phyloP scores from a whole-genome alignment of 176 grass and related monocot species.

The Saccharum spontaneum region DNA sequence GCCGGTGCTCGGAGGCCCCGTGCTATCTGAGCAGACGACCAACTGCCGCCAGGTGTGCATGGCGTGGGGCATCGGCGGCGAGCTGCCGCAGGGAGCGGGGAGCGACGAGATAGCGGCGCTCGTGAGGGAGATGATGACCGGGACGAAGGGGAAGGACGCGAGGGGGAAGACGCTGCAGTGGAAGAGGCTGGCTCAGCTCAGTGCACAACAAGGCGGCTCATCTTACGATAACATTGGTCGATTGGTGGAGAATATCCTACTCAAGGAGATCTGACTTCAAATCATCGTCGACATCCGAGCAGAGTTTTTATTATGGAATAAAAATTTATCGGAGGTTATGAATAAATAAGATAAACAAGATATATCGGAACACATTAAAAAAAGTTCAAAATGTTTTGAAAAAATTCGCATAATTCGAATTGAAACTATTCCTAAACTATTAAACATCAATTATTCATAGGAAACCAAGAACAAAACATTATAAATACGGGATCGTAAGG shows the following conservation, averaged over 20 bases:
- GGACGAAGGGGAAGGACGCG: constrained; percentile 6
- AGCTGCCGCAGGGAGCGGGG: neutral
- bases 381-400: too few species aligned
- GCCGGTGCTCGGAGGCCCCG: neutral
- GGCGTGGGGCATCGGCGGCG: constrained; percentile 30
- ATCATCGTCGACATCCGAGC: too few species aligned
- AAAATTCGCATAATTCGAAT: too few species aligned
- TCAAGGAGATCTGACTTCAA: neutral
- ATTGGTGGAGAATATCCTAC: neutral
- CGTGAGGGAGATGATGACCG: constrained; percentile 45
- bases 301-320: too few species aligned
- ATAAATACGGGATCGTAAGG: too few species aligned
- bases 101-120: constrained; percentile 22
- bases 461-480: too few species aligned
- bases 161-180: neutral
- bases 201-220: neutral
- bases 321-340: too few species aligned
- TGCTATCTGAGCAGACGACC: constrained; percentile 34
- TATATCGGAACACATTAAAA: too few species aligned
- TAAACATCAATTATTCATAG: too few species aligned
- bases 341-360: too few species aligned
- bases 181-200: neutral
- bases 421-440: too few species aligned
- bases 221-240: neutral
- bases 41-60: constrained; percentile 33